phyloP scores from a whole-genome alignment of 176 grass and related monocot species.

The Triticum turgidum region DNA sequence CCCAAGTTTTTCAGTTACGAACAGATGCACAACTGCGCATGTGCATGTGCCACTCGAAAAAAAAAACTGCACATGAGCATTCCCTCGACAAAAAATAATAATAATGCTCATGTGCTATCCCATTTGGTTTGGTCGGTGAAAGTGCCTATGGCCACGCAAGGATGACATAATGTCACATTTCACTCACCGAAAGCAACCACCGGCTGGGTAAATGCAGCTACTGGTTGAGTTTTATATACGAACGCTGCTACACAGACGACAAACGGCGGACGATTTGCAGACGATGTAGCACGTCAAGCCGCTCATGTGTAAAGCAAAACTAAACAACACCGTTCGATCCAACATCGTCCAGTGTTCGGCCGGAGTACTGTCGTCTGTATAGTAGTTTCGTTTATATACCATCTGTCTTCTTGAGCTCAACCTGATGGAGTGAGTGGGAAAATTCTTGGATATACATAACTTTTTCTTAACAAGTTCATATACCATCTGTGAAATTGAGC shows the following conservation, averaged over 20 bases:
- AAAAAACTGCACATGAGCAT: background rate
- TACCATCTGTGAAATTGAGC: no score
- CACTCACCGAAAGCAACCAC: constrained; percentile 22
- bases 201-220: background rate
- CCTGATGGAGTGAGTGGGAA: background rate
- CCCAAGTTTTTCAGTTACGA: background rate
- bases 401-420: background rate
- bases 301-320: no score
- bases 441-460: background rate
- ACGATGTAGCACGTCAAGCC: no score
- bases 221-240: background rate
- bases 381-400: background rate
- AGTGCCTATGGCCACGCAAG: background rate
- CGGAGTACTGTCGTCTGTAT: no score
- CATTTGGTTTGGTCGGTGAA: background rate
- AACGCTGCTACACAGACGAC: no score
- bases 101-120: background rate
- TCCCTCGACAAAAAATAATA: no score
- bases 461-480: no score
- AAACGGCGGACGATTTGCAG: no score
- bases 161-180: background rate
- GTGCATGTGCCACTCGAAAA: no score
- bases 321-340: no score
- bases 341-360: no score
- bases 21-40: background rate